Base-by-base conservation (phyloP, 495 filamentous ascomycete species). In the Penicillium alfredii region DNA sequence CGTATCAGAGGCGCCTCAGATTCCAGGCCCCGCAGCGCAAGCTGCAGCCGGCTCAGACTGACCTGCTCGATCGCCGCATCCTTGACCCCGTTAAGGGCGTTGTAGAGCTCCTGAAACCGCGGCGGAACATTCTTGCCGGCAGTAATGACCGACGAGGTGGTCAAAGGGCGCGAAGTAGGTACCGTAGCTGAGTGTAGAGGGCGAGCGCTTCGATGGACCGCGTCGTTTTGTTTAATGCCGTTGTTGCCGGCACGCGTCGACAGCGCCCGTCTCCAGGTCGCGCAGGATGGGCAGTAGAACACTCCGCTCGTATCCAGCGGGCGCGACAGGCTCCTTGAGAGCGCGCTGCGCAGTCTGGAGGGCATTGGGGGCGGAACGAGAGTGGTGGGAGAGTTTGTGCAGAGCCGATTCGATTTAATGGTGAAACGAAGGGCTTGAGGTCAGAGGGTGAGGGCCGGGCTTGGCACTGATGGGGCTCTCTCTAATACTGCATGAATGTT, bases 1-100 rank as follows among this genome's bases (percentile, higher is more conserved):
- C 90, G 68, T 46, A 87, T 75, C n/a, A 84, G 72, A 20, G 71
- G 65, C 38, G 65, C 51, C 25, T 73, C 64, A 43, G 84, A 76
- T 47, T 84, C 77, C 44, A 95, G 64, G 4, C 86, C 86, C 32
- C 81, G 72, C 53, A 88, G 58, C 11, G 88, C 90, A 46, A 97
- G 72, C 50, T 86, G 80, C 34, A 96, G 55, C 46, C 86, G 77
- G 38, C 83, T 82, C 13, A 83, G 67, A 59, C 86, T 84, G 39
- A 88, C 72, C 56, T 80, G 77, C 42, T 73, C 72, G 23, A 75
- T 64, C 15, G 80, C 76, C 25, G 75, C 60, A 39, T 72, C 70
- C 44, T 84, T 71, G 14, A 94, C 63, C 14, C 71, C 67, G 6
- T 63, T 59, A 12, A 93, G 64, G 8, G 78, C 73, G 27, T 71